Conservation (phyloP, 176 grass and related monocot species). For the Chrysopogon serrulatus region DNA sequence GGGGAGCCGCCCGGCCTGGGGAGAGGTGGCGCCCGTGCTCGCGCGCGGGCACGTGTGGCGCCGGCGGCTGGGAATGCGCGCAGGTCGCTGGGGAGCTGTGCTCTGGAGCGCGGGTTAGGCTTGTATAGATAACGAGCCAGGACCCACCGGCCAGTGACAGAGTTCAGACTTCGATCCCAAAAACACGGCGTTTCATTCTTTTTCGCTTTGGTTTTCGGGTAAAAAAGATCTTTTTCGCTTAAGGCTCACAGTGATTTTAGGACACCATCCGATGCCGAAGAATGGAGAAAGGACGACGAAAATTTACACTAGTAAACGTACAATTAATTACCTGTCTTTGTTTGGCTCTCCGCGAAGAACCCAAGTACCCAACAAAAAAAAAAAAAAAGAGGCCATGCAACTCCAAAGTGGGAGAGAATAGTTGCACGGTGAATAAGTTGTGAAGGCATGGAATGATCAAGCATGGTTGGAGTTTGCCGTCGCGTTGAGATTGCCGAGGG, state of each 20-base stretch:
- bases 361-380: too few species aligned
- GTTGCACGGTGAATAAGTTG: neutral
- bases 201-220: too few species aligned
- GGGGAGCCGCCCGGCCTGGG: neutral
- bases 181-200: too few species aligned
- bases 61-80: neutral
- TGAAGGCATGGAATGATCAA: neutral
- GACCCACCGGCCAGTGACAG: neutral
- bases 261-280: too few species aligned
- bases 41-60: neutral
- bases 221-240: too few species aligned
- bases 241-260: too few species aligned
- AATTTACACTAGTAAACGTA: too few species aligned
- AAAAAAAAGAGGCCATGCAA: neutral
- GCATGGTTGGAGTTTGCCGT: too few species aligned
- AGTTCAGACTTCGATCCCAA: neutral
- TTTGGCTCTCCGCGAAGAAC: too few species aligned
- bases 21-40: neutral
- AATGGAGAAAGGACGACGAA: too few species aligned
- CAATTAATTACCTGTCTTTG: too few species aligned
- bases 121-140: conserved; percentile 22
- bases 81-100: neutral
- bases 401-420: neutral
- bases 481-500: too few species aligned
- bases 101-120: neutral